phyloP scores from a whole-genome alignment of 352 stramenopile species.

The Phytophthora sp. region DNA sequence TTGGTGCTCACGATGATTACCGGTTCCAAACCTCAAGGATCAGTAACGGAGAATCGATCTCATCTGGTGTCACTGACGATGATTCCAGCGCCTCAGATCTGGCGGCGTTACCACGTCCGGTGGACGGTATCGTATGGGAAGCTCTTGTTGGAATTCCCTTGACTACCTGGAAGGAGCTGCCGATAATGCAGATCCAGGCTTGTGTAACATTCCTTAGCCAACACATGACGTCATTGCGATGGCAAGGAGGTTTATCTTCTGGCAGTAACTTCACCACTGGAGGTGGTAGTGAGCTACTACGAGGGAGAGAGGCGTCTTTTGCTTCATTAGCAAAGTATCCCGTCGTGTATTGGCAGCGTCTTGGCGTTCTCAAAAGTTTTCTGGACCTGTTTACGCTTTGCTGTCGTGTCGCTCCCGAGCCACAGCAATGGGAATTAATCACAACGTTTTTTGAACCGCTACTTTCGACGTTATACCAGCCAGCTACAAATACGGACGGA shows the following conservation, averaged over 20 bases:
- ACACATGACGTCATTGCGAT: constrained; percentile 66
- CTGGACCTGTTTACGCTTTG: constrained; percentile 81
- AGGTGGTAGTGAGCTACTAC: constrained; percentile 12
- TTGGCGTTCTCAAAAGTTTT: constrained; percentile 77
- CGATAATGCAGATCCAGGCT: constrained; percentile 47
- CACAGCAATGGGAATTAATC: constrained; percentile 74
- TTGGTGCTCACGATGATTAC: constrained; percentile 85
- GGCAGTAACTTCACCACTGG: constrained; percentile 5
- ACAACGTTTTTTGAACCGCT: constrained; percentile 80
- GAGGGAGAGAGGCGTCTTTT: constrained; percentile 17
- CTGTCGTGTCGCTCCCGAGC: constrained; percentile 60
- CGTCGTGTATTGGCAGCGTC: constrained; percentile 72
- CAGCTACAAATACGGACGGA: constrained; percentile 68
- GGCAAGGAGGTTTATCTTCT: constrained; percentile 49
- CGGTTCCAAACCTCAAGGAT: constrained; percentile 54
- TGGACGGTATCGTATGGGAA: constrained; percentile 76
- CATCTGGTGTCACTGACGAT: constrained; percentile 13
- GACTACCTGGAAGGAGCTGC: constrained; percentile 52
- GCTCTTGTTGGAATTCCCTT: constrained; percentile 58
- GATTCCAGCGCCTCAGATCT: constrained; percentile 13
- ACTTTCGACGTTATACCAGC: constrained; percentile 81
- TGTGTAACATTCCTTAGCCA: constrained; percentile 66
- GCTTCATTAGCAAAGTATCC: constrained; percentile 41
- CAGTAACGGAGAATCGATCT: constrained; percentile 16
- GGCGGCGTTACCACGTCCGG: constrained; percentile 50